A percentile compares a stretch with the other conserved stretches of the same genome.
phyloP scores from a whole-genome alignment of 106 monocot species.

The Alisma plantagoaquatica region DNA sequence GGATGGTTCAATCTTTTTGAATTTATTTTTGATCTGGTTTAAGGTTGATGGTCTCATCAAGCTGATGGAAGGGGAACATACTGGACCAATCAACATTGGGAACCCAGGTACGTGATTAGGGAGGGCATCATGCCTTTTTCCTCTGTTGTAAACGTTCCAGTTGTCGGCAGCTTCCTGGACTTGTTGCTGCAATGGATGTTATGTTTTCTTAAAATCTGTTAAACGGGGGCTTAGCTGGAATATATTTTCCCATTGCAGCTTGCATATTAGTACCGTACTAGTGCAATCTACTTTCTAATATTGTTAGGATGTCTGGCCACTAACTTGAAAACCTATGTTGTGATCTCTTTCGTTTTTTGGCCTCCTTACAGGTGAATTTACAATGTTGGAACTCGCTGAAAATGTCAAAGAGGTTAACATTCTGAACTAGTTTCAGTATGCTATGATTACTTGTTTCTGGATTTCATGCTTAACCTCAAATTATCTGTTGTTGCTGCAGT shows the following conservation, averaged over 20 bases:
- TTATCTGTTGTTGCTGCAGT: slow-evolving; percentile 19
- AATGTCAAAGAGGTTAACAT: slow-evolving; percentile 70
- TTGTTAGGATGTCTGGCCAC: too few species aligned
- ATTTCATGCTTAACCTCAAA: not conserved
- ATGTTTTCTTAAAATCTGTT: not conserved
- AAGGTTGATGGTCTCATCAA: slow-evolving; percentile 74
- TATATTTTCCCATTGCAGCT: not conserved
- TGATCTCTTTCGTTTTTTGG: too few species aligned
- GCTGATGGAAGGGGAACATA: slow-evolving; percentile 82
- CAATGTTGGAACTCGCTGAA: slow-evolving; percentile 93
- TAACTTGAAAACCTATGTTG: too few species aligned
- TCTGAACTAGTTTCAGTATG: not conserved
- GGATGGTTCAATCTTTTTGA: not conserved
- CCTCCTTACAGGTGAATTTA: slow-evolving; percentile 76
- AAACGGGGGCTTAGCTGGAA: not conserved
- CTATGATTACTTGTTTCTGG: not conserved
- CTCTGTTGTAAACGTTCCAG: too few species aligned
- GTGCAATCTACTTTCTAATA: not conserved
- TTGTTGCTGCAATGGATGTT: too few species aligned
- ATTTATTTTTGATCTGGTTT: not conserved
- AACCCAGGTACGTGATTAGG: too few species aligned
- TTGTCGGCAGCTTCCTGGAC: too few species aligned
- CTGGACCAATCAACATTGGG: slow-evolving; percentile 95
- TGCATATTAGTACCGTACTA: not conserved
- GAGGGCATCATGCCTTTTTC: too few species aligned